A percentile compares a stretch with the other conserved stretches of the same genome.
Conservation (phyloP, 75 land plant genomes). For the Pseudotsuga menziesii region DNA sequence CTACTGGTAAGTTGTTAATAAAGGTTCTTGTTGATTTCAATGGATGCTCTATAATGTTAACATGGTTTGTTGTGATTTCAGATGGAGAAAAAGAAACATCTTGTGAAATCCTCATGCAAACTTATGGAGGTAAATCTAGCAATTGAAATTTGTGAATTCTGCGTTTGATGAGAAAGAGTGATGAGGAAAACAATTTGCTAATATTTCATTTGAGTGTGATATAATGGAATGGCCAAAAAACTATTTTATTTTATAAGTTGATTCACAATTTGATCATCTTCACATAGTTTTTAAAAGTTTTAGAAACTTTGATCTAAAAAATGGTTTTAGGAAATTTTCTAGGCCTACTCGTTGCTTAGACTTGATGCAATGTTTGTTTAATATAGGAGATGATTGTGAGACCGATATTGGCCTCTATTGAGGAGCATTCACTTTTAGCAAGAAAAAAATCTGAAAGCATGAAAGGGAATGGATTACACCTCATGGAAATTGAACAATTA, state of each 20-base stretch:
- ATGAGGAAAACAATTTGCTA: background rate
- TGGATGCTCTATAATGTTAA: background rate
- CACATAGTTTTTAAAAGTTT: background rate
- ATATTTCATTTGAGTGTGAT: background rate
- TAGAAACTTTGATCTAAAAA: too few relatives aligned
- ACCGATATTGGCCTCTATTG: background rate
- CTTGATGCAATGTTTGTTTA: background rate
- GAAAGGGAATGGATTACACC: background rate
- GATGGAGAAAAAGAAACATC: slow-evolving; percentile 6
- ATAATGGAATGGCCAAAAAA: background rate
- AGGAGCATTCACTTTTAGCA: background rate
- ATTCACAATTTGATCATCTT: background rate
- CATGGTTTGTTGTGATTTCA: background rate
- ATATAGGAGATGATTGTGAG: background rate
- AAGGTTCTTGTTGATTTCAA: background rate
- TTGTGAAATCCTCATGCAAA: slow-evolving; percentile 10
- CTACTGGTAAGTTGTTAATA: background rate
- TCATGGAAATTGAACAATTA: slow-evolving; percentile 5
- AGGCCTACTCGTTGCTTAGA: background rate
- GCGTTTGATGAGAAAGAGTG: background rate
- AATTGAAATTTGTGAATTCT: background rate
- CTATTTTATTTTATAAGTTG: background rate
- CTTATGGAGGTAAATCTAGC: slow-evolving; percentile 5
- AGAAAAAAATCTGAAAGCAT: background rate
- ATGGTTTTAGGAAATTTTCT: background rate